These are phyloP conservation scores for Phytophthora parvispora DNA, from an alignment of 352 stramenopile genomes.

Conservation along the genomic window DNA sequence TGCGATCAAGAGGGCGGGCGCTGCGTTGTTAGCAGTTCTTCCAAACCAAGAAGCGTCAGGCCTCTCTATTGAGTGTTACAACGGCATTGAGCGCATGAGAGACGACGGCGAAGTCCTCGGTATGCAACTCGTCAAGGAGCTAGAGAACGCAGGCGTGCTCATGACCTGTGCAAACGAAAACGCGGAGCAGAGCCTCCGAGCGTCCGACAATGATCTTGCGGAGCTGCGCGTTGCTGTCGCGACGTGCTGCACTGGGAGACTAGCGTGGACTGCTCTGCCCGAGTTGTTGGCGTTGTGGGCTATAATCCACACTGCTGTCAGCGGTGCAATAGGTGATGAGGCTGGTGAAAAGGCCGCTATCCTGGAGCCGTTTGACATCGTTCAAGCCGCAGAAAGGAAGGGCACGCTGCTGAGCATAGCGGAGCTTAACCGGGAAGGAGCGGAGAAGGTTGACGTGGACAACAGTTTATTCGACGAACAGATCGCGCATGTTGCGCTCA, in stretches of 20 bases:
- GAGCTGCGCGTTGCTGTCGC: slow-evolving; percentile 18
- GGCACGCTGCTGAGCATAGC: neutral
- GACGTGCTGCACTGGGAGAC: slow-evolving; percentile 3
- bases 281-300: slow-evolving; percentile 23
- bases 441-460: slow-evolving; percentile 14
- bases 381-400: slow-evolving; percentile 6
- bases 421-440: neutral
- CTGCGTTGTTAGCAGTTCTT: slow-evolving; percentile 10
- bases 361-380: slow-evolving; percentile 21
- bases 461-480: slow-evolving; percentile 23
- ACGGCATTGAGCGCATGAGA: slow-evolving; percentile 10
- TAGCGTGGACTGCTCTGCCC: slow-evolving; percentile 4
- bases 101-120: slow-evolving; percentile 4
- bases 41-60: slow-evolving; percentile 4
- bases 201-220: slow-evolving; percentile 10
- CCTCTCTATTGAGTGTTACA: slow-evolving; percentile 15
- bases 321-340: slow-evolving; percentile 5
- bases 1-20: slow-evolving; percentile 13
- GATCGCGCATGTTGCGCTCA: slow-evolving; percentile 8
- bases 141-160: slow-evolving; percentile 5
- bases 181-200: neutral
- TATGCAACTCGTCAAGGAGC: slow-evolving; percentile 21
- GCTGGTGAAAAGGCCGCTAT: slow-evolving; percentile 9
- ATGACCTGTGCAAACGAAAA: slow-evolving; percentile 10
- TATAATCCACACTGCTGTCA: slow-evolving; percentile 14